phyloP scores from a whole-genome alignment of 768 basidiomycete species.

The Rhizopogon sp. region DNA sequence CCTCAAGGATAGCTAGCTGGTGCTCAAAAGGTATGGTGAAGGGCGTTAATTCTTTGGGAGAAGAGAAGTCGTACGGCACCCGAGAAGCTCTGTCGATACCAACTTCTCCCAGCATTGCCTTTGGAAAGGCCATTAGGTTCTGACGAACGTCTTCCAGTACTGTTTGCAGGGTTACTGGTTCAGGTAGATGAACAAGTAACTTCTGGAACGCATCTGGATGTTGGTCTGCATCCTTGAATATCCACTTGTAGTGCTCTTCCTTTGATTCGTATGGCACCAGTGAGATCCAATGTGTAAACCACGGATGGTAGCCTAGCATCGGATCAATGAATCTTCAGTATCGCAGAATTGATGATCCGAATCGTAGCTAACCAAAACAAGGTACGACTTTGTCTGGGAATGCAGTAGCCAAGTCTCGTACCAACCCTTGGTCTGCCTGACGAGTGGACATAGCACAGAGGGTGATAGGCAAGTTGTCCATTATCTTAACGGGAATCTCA shows the following conservation, averaged over 20 bases:
- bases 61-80: conserved; percentile 53
- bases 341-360: conserved; percentile 6
- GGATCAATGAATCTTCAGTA: conserved; percentile 5
- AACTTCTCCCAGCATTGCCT: conserved; percentile 89
- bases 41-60: conserved; percentile 57
- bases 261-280: conserved; percentile 40
- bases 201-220: conserved; percentile 41
- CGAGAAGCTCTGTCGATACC: conserved; percentile 83
- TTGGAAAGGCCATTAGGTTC: conserved; percentile 56
- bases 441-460: conserved; percentile 82
- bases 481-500: conserved; percentile 38
- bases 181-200: conserved; percentile 64
- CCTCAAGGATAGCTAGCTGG: conserved; percentile 74
- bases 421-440: conserved; percentile 63
- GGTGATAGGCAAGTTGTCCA: conserved; percentile 55
- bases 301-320: conserved; percentile 83
- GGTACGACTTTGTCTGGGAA: conserved; percentile 73
- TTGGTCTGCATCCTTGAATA: conserved; percentile 50
- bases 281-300: conserved; percentile 83
- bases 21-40: conserved; percentile 79
- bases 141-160: conserved; percentile 54
- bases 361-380: conserved; percentile 68
- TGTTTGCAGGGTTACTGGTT: conserved; percentile 59
- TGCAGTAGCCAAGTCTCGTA: conserved; percentile 55
- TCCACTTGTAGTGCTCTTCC: conserved; percentile 66